Conservation (phyloP, 495 filamentous ascomycete species). For the Hypoxylon subgilvum region DNA sequence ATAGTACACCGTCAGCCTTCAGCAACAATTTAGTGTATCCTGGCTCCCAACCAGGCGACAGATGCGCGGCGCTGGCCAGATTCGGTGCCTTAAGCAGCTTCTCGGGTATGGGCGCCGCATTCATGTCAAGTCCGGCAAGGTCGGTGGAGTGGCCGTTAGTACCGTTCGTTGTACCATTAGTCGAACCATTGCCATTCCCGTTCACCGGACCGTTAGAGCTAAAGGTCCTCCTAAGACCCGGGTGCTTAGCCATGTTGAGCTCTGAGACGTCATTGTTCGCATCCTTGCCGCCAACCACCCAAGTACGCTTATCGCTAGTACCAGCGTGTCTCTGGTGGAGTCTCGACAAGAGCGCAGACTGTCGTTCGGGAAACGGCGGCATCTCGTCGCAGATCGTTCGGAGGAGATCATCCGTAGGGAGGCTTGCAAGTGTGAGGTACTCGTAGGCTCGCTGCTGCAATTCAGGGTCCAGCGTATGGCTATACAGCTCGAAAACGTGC, state of each 20-base stretch:
- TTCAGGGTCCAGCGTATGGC: slow-evolving; percentile 92
- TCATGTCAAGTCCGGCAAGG: slow-evolving; percentile 81
- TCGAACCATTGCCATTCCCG: slow-evolving; percentile 63
- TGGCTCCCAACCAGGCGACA: slow-evolving; percentile 91
- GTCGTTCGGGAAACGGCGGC: slow-evolving; percentile 95
- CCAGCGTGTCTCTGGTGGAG: slow-evolving; percentile 91
- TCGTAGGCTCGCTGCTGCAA: slow-evolving; percentile 96
- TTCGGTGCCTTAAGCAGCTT: slow-evolving; percentile 73
- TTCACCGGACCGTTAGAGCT: slow-evolving; percentile 62
- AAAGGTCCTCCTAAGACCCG: slow-evolving; percentile 85
- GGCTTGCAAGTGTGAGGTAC: slow-evolving; percentile 84
- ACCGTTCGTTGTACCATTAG: slow-evolving; percentile 58
- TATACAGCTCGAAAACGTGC: slow-evolving; percentile 88
- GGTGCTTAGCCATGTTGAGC: slow-evolving; percentile 79
- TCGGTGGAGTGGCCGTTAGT: slow-evolving; percentile 66
- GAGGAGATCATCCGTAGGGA: slow-evolving; percentile 88
- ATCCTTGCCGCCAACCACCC: slow-evolving; percentile 93
- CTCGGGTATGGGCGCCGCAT: slow-evolving; percentile 58
- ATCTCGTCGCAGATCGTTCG: slow-evolving; percentile 98
- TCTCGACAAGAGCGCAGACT: slow-evolving; percentile 88
- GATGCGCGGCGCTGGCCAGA: slow-evolving; percentile 86
- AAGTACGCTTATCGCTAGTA: slow-evolving; percentile 91
- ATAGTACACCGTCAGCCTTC: slow-evolving; percentile 82
- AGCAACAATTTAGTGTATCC: slow-evolving; percentile 88
- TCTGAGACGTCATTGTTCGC: slow-evolving; percentile 83